Evolutionary conservation across 1,284 basidiomycete genomes (phyloP).

Genomic region (Pyrrhoderma lamaoense): DNA sequence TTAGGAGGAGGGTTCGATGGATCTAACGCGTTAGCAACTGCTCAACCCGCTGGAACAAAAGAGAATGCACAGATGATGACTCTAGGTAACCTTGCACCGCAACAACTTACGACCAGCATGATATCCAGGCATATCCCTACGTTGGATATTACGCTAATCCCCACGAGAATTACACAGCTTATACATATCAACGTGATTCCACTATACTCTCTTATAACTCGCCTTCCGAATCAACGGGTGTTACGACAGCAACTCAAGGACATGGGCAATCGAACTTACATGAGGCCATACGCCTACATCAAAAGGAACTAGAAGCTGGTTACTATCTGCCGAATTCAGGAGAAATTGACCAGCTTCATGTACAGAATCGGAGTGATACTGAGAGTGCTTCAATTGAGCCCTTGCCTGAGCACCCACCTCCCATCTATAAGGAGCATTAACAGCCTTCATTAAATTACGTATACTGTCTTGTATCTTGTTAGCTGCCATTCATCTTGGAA

Average conservation of each 20-base stretch:
- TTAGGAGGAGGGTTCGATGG: too few relatives aligned
- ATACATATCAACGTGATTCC: not conserved
- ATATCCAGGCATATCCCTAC: conserved; percentile 6
- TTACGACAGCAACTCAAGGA: conserved; percentile 1
- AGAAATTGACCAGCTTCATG: not conserved
- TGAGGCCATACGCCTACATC: conserved; percentile 8
- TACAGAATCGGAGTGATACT: too few relatives aligned
- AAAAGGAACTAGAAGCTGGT: conserved; percentile 15
- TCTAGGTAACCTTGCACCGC: conserved; percentile 2
- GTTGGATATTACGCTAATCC: conserved; percentile 1
- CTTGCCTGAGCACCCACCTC: conserved; percentile 5
- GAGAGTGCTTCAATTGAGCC: too few relatives aligned
- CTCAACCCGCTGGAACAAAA: conserved; percentile 1
- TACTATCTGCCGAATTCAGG: conserved; percentile 5
- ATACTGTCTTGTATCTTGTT: not conserved
- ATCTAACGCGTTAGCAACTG: not conserved
- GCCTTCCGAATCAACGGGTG: conserved; percentile 3
- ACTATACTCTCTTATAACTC: conserved; percentile 3
- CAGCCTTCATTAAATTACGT: not conserved
- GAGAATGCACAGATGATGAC: not conserved
- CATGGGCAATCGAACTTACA: conserved; percentile 12
- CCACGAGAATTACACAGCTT: not conserved
- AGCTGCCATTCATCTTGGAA: too few relatives aligned
- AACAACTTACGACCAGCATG: not conserved
- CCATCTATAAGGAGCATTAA: conserved; percentile 8